Conservation (phyloP, 345 rosid species). For the Chamaenerion angustifolium region DNA sequence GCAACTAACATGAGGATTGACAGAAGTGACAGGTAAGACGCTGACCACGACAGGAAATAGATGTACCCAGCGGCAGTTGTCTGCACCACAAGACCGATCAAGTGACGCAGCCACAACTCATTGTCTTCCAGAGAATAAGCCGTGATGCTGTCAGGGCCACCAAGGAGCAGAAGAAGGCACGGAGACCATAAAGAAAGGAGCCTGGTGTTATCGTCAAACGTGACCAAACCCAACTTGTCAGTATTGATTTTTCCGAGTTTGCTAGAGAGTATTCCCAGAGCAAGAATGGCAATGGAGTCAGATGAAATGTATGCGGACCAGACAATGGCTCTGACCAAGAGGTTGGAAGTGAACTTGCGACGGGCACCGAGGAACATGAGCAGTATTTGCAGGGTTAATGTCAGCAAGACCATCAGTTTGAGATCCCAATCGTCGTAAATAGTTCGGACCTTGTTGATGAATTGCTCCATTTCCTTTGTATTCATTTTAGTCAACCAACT, state of each 20-base stretch:
- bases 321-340: neutral
- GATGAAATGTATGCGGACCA: conserved; percentile 18
- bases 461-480: no score
- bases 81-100: conserved; percentile 10
- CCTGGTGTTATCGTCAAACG: neutral
- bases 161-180: conserved; percentile 19
- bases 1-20: conserved; percentile 17
- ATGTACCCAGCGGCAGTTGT: conserved; percentile 18
- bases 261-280: conserved; percentile 15
- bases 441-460: no score
- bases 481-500: no score
- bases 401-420: no score
- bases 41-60: conserved; percentile 12
- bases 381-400: no score
- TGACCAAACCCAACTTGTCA: neutral
- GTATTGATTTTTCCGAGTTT: neutral
- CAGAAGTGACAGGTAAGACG: conserved; percentile 8
- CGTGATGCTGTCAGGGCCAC: conserved; percentile 17
- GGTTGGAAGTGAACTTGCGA: no score
- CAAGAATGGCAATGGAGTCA: conserved; percentile 15
- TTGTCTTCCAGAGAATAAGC: conserved; percentile 20
- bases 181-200: conserved; percentile 20
- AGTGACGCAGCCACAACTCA: conserved; percentile 19
- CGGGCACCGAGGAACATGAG: no score
- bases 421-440: no score